Evolutionary conservation across 306 rosid genomes (phyloP).

Genomic region (Dalbergia cultrata): DNA sequence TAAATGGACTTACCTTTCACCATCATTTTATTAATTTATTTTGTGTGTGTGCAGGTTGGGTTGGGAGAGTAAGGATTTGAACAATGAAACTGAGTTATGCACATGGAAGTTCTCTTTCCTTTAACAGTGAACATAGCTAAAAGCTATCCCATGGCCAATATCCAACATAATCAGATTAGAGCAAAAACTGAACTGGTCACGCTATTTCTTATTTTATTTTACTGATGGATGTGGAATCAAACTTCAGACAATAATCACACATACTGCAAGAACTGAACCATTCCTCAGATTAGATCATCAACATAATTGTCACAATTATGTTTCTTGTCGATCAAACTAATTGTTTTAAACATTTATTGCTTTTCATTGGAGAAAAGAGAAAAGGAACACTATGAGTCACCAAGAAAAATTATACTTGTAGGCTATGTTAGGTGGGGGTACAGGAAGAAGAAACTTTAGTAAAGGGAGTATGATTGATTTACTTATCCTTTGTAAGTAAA

Average conservation of each 20-base stretch:
- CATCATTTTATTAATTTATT: too few relatives aligned
- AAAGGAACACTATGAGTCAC: conserved; percentile 22
- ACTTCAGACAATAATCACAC: conserved; percentile 18
- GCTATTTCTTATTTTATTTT: conserved; percentile 27
- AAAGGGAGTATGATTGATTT: too few relatives aligned
- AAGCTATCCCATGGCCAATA: conserved; percentile 3
- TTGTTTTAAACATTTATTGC: neutral
- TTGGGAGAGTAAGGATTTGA: too few relatives aligned
- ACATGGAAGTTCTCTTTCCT: too few relatives aligned
- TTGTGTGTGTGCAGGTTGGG: too few relatives aligned
- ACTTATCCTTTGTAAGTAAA: too few relatives aligned
- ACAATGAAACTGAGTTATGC: too few relatives aligned
- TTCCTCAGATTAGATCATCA: conserved; percentile 2
- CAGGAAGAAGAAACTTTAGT: too few relatives aligned
- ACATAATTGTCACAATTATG: neutral
- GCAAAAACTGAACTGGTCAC: neutral
- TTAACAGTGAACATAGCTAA: neutral
- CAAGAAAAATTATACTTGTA: conserved; percentile 14
- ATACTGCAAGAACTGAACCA: neutral
- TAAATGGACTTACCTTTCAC: neutral
- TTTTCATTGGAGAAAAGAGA: conserved; percentile 5
- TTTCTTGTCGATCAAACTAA: neutral
- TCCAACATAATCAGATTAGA: neutral
- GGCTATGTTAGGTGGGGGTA: neutral
- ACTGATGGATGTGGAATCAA: neutral